A percentile compares a stretch with the other conserved stretches of the same genome.
Evolutionary conservation across 2,329 filamentous ascomycete genomes (phyloP).

Genomic region (Atkinsonella hypoxylon): DNA sequence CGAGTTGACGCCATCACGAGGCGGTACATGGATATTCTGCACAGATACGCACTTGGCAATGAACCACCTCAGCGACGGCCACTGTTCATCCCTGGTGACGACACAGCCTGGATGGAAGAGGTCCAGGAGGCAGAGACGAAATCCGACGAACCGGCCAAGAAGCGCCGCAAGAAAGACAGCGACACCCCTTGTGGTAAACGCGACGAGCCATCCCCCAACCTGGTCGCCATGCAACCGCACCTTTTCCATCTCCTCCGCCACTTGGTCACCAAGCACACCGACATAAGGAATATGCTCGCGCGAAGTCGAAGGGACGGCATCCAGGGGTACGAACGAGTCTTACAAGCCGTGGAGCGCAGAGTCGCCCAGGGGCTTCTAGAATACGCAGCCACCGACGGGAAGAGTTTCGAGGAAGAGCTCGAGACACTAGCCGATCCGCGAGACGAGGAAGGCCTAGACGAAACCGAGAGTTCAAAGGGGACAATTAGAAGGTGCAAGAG

Average conservation of each 20-base stretch:
- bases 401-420: conserved; percentile 32
- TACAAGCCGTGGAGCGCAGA: conserved; percentile 61
- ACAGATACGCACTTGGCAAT: conserved; percentile 59
- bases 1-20: conserved; percentile 79
- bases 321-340: conserved; percentile 61
- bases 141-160: conserved; percentile 36
- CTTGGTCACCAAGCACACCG: conserved; percentile 66
- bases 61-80: conserved; percentile 56
- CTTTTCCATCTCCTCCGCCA: conserved; percentile 84
- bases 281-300: conserved; percentile 78
- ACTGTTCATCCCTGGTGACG: conserved; percentile 57
- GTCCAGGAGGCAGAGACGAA: conserved; percentile 18
- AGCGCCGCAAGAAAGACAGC: conserved; percentile 35
- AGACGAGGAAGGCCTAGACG: conserved; percentile 25
- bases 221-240: conserved; percentile 77
- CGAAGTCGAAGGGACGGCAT: conserved; percentile 58
- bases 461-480: conserved; percentile 48
- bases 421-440: conserved; percentile 12
- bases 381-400: conserved; percentile 42
- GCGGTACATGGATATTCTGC: conserved; percentile 82
- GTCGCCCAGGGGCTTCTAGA: conserved; percentile 62
- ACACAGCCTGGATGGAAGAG: conserved; percentile 32
- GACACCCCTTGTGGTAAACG: conserved; percentile 19
- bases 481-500: conserved; percentile 63
- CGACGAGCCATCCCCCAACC: conserved; percentile 43